These are phyloP conservation scores for Hypoxylon fragiforme DNA, from an alignment of 495 filamentous ascomycete species.

Conservation along the genomic window DNA sequence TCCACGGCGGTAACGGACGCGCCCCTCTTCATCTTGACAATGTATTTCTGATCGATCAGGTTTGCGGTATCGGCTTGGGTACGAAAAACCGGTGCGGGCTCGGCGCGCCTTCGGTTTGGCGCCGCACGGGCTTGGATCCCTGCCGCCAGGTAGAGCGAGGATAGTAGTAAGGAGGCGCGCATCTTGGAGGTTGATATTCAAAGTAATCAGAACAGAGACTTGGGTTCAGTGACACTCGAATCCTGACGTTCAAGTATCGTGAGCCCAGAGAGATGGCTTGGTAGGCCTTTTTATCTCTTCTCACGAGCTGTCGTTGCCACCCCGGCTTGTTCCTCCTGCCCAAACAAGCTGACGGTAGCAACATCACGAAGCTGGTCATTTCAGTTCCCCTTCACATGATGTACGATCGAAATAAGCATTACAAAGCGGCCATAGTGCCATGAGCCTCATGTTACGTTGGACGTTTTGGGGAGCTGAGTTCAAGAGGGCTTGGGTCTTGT, in stretches of 20 bases:
- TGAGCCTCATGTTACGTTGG: neutral
- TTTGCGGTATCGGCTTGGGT: neutral
- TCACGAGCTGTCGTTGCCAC: neutral
- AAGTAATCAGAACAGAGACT: too few species aligned
- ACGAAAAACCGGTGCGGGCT: neutral
- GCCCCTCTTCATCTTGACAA: neutral
- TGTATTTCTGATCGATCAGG: neutral
- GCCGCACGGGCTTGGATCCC: neutral
- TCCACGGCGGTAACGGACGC: neutral
- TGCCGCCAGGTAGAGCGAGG: neutral
- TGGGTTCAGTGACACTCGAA: too few species aligned
- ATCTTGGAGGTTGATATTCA: neutral
- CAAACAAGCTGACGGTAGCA: neutral
- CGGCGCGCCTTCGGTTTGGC: neutral
- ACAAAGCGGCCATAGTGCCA: neutral
- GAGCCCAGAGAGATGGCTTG: neutral
- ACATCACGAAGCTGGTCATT: too few species aligned
- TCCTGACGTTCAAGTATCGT: too few species aligned
- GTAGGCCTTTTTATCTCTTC: neutral
- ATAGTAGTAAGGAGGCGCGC: neutral
- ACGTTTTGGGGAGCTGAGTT: neutral
- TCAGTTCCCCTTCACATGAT: too few species aligned
- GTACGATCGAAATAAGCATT: neutral
- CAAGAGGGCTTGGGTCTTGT: too few species aligned
- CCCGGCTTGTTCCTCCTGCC: neutral